phyloP scores from a whole-genome alignment of 768 basidiomycete species.

The Rhodotorula taiwanensis region DNA sequence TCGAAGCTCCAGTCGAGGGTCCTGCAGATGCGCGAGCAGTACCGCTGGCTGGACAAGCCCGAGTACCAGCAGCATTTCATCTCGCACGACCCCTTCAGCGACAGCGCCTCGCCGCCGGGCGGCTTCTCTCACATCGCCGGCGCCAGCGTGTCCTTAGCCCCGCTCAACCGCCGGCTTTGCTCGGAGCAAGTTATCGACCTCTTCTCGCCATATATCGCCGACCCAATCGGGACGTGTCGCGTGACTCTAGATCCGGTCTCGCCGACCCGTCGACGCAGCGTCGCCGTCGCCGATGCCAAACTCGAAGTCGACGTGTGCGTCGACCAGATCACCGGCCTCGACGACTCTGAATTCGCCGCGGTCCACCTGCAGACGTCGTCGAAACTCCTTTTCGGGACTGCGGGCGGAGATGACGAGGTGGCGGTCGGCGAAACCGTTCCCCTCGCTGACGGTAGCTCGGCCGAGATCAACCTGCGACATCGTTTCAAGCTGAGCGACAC shows the following conservation, averaged over 20 bases:
- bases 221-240: constrained; percentile 91
- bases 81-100: constrained; percentile 85
- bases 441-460: no score
- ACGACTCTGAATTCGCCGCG: constrained; percentile 78
- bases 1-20: constrained; percentile 81
- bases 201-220: constrained; percentile 86
- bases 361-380: constrained; percentile 82
- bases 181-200: constrained; percentile 64
- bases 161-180: constrained; percentile 56
- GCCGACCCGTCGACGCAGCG: constrained; percentile 44
- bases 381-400: constrained; percentile 71
- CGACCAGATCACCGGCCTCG: constrained; percentile 80
- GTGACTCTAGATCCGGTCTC: constrained; percentile 69
- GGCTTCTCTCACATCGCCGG: constrained; percentile 90
- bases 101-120: constrained; percentile 58
- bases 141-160: constrained; percentile 70
- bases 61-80: constrained; percentile 92
- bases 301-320: constrained; percentile 76
- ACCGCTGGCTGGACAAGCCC: constrained; percentile 81
- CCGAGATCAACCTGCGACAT: no score
- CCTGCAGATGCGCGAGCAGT: constrained; percentile 86
- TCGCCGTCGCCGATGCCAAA: constrained; percentile 66
- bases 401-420: constrained; percentile 57
- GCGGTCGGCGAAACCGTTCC: constrained; percentile 70
- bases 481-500: no score